Evolutionary conservation across 495 filamentous ascomycete species (phyloP), one percentile per base, ranked within the genome.

Genomic region (Friedmanniomyces endolithicus): DNA sequence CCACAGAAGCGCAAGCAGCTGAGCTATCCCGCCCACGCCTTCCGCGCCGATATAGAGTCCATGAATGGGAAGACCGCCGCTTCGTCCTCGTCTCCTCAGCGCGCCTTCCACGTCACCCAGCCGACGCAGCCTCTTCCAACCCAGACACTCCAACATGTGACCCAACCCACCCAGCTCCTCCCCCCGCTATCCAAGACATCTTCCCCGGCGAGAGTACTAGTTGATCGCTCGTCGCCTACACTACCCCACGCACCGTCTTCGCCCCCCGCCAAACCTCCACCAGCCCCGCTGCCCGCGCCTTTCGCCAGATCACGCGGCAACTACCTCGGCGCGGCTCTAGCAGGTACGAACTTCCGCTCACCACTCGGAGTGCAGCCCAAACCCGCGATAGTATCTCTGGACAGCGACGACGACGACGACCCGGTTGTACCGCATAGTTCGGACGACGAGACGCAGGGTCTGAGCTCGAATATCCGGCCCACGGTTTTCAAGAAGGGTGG

Each of bases 311-410:
- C 51, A 29, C 12, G 51, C 22, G 40, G 51, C 11, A 45, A 53
- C 31, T 43, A 45, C 14, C 23, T 88, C 17, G 78, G 78, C 11
- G 82, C 65, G 50, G 46, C 75, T 14, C 85, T 94, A 75, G 86
- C 81, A 40, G 89, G 89, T 12, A 94, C 88, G 6, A 67, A 71
- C 16, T 89, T 84, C 61, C 77, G 76, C 40, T 73, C 78, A 43
- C 87, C 84, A 48, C 56, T 63, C 14, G 68, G 61, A 7, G 62
- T 70, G 11, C 59, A 59, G 7, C 51, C 55, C 20, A 39, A 41
- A 51, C 12, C 58, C 45, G 22, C 57, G 50, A 45, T 55, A 48
- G 34, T 56, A 23, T 19, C 53, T 9, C 11, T 62, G 35, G 56
- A 56, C 33, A 52, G 37, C 44, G 47, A 55, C 19, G 46, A 48